Evolutionary conservation across 768 basidiomycete genomes (phyloP).

Genomic region (Pleurotus platypus): DNA sequence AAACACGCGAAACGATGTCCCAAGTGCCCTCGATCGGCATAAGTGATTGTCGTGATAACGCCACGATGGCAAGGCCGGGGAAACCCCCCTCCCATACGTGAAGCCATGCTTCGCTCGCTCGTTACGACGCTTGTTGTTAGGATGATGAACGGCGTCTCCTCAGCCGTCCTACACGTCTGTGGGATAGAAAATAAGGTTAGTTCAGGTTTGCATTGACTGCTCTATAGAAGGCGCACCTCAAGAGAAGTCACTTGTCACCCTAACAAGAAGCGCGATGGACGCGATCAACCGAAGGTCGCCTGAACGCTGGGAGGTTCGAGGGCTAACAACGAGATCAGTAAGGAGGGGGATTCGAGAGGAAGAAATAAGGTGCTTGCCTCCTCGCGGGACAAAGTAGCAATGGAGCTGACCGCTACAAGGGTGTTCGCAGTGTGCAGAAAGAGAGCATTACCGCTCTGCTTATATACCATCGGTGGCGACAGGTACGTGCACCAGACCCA

Average conservation of each 20-base stretch:
- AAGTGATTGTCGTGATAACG: neutral
- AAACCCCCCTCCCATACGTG: slow-evolving; percentile 54
- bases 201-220: neutral
- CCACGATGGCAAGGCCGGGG: slow-evolving; percentile 8
- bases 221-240: slow-evolving; percentile 32
- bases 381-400: neutral
- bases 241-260: slow-evolving; percentile 57
- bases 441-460: neutral
- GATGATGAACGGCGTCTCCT: slow-evolving; percentile 59
- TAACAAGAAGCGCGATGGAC: slow-evolving; percentile 73
- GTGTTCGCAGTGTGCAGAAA: slow-evolving; percentile 3
- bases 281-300: slow-evolving; percentile 56
- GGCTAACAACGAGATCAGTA: slow-evolving; percentile 7
- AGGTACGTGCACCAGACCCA: slow-evolving; percentile 2
- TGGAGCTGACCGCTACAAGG: slow-evolving; percentile 10
- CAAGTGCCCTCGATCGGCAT: slow-evolving; percentile 7
- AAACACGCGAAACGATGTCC: slow-evolving; percentile 2
- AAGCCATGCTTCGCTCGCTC: slow-evolving; percentile 70
- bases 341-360: neutral
- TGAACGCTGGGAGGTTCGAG: slow-evolving; percentile 46
- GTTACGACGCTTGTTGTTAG: slow-evolving; percentile 72
- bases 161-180: slow-evolving; percentile 21
- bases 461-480: slow-evolving; percentile 1
- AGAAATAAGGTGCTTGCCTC: neutral
- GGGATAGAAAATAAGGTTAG: slow-evolving; percentile 14